phyloP scores from a whole-genome alignment of 257 asterid species.

The Plectranthus barbatus region DNA sequence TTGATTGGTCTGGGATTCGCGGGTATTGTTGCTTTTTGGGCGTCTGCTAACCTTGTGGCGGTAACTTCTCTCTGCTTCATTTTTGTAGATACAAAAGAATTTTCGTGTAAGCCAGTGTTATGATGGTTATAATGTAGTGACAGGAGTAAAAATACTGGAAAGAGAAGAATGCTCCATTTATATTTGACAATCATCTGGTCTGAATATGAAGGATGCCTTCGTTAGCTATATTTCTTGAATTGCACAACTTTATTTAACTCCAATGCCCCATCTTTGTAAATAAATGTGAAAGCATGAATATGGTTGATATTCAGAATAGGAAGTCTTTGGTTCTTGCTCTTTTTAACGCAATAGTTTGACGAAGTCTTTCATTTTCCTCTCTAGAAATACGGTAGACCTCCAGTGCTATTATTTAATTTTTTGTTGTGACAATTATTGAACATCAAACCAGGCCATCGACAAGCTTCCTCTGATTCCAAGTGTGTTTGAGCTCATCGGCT shows the following conservation, averaged over 20 bases:
- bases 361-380: neutral
- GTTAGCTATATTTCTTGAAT: neutral
- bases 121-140: neutral
- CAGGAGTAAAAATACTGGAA: neutral
- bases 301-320: neutral
- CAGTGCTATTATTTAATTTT: neutral
- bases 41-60: conserved; percentile 49
- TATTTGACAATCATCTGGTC: neutral
- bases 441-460: conserved; percentile 56
- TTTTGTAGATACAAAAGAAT: neutral
- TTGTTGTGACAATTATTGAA: conserved; percentile 10
- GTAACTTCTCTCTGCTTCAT: conserved; percentile 30
- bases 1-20: conserved; percentile 87
- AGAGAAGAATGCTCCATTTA: neutral
- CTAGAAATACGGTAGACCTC: neutral
- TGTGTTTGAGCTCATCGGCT: conserved; percentile 65
- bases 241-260: neutral
- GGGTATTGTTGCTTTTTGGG: conserved; percentile 75
- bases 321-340: neutral
- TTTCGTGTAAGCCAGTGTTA: neutral
- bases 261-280: too few species aligned
- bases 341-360: neutral
- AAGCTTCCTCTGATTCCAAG: conserved; percentile 68
- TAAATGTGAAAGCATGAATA: too few species aligned
- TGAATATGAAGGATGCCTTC: neutral